Conservation (phyloP, 345 rosid genomes). For the Salix koriyanagi region DNA sequence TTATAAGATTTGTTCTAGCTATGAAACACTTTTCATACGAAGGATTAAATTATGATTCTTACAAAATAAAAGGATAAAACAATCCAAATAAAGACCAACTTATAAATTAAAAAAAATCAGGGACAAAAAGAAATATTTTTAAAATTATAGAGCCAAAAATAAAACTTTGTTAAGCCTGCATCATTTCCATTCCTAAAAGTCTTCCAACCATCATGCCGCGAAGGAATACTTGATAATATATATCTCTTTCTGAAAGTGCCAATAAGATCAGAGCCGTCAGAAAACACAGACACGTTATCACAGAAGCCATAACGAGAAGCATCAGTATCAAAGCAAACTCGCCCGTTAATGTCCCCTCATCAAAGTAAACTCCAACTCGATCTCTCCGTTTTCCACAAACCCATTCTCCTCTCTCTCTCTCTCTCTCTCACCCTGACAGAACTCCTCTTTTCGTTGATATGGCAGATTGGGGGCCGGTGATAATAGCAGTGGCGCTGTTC, state of each 20-base stretch:
- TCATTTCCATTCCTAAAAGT: no score
- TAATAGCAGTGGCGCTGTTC: conserved; percentile 50
- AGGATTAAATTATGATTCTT: no score
- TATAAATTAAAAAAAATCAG: no score
- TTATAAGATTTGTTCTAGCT: neutral
- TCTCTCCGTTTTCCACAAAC: neutral
- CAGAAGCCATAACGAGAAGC: neutral
- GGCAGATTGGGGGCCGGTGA: conserved; percentile 60
- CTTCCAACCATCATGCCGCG: no score
- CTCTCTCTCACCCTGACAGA: neutral
- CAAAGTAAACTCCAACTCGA: neutral
- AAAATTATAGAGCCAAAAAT: no score
- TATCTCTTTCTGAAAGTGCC: neutral
- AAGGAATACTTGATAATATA: neutral
- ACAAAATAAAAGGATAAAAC: no score
- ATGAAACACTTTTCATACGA: no score
- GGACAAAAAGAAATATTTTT: no score
- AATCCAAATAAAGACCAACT: no score
- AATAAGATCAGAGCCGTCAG: neutral
- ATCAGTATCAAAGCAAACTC: neutral
- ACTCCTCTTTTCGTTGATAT: neutral
- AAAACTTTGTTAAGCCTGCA: no score
- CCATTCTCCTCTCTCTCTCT: neutral
- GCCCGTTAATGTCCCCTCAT: neutral
- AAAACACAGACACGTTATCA: neutral